Conservation (phyloP, 177 flowering plant species). For the Tripterygium wilfordii region DNA sequence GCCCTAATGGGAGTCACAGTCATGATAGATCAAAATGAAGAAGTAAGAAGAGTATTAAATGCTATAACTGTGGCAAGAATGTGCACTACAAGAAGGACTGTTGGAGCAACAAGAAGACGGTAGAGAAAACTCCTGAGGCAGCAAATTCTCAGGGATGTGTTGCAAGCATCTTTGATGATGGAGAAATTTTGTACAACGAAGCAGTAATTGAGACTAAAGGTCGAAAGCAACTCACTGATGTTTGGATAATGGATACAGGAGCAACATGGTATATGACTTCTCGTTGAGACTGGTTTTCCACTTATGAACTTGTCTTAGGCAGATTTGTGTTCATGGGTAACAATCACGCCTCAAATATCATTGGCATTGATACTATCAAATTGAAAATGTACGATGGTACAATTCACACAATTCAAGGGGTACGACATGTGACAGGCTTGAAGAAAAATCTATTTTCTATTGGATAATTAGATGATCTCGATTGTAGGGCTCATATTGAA, state of each 20-base stretch:
- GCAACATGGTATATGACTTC: slow-evolving; percentile 10
- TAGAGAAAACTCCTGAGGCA: neutral
- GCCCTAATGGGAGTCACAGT: slow-evolving; percentile 10
- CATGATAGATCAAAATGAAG: neutral
- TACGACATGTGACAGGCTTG: no score
- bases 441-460: no score
- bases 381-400: no score
- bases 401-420: no score
- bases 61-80: slow-evolving; percentile 11
- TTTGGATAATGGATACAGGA: neutral
- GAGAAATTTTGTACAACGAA: neutral
- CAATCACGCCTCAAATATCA: slow-evolving; percentile 6
- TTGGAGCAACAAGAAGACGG: slow-evolving; percentile 3
- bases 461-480: no score
- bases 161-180: slow-evolving; percentile 5
- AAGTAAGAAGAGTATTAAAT: slow-evolving; percentile 4
- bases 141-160: slow-evolving; percentile 2
- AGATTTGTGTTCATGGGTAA: slow-evolving; percentile 4
- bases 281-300: neutral
- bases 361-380: slow-evolving; percentile 5
- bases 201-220: slow-evolving; percentile 1
- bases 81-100: slow-evolving; percentile 5
- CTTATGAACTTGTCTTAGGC: slow-evolving; percentile 3
- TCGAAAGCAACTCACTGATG: neutral
- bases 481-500: no score